Conservation (phyloP, 192 early-diverging fungal species). For the Coemansia biformis region DNA sequence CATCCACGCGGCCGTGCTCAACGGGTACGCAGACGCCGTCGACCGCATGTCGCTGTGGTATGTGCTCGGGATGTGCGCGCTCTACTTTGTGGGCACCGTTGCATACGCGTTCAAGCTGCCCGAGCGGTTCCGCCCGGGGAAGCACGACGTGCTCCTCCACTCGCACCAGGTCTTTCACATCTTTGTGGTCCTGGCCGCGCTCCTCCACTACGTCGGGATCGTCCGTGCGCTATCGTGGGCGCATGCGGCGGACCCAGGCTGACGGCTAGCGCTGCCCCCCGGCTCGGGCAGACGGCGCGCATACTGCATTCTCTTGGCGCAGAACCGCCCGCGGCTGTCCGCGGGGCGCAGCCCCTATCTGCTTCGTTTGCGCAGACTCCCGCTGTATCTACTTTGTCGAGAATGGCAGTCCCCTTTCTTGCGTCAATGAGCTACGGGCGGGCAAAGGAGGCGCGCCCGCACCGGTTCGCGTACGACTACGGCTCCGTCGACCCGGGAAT, state of each 20-base stretch:
- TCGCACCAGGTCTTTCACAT: slow-evolving; percentile 94
- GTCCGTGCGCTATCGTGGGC: slow-evolving; percentile 49
- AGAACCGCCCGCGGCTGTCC: too few relatives aligned
- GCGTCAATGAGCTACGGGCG: slow-evolving; percentile 26
- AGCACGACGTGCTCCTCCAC: slow-evolving; percentile 68
- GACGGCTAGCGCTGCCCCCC: too few relatives aligned
- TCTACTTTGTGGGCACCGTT: slow-evolving; percentile 77
- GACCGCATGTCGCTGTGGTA: slow-evolving; percentile 60
- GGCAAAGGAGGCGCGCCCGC: slow-evolving; percentile 43
- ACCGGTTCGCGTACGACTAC: slow-evolving; percentile 51
- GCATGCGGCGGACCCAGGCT: slow-evolving; percentile 7
- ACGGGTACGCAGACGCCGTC: slow-evolving; percentile 55
- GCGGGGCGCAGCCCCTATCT: too few relatives aligned
- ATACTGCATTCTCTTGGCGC: background rate
- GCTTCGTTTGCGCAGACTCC: too few relatives aligned
- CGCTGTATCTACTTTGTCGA: too few relatives aligned
- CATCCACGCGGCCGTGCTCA: slow-evolving; percentile 60
- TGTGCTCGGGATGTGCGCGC: slow-evolving; percentile 61
- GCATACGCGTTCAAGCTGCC: slow-evolving; percentile 80
- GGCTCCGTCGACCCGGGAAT: slow-evolving; percentile 50
- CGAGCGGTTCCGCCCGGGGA: slow-evolving; percentile 77
- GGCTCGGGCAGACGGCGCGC: too few relatives aligned
- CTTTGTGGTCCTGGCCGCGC: slow-evolving; percentile 71
- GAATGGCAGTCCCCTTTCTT: slow-evolving; percentile 42
- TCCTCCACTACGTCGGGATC: slow-evolving; percentile 70